Percentiles rank a stretch among this genome's conserved stretches.
These are phyloP conservation scores for Magnusiomyces clavatus DNA, from an alignment of 1,139 yeast genomes.

Conservation along the genomic window DNA sequence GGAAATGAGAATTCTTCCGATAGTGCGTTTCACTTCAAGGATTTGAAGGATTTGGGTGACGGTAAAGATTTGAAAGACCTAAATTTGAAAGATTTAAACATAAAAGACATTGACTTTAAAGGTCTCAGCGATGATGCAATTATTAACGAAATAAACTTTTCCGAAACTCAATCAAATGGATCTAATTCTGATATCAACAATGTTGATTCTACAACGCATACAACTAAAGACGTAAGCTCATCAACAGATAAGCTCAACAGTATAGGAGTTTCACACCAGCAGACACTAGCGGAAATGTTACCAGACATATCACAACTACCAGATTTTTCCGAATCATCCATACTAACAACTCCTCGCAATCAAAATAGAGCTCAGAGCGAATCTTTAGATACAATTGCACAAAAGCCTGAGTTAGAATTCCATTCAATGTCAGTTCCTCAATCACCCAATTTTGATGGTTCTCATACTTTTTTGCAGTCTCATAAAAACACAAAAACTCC, in stretches of 20 bases:
- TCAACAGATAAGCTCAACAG: background rate
- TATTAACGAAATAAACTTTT: background rate
- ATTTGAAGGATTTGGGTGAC: background rate
- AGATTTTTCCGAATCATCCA: background rate
- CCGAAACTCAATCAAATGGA: background rate
- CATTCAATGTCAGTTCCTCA: slow-evolving; percentile 11
- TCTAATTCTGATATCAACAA: background rate
- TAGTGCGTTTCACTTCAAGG: background rate
- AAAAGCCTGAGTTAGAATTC: background rate
- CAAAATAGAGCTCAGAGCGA: slow-evolving; percentile 11
- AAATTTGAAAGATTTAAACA: background rate
- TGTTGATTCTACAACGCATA: background rate
- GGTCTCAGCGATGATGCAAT: background rate
- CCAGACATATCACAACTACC: background rate
- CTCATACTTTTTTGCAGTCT: background rate
- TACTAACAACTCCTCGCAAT: background rate
- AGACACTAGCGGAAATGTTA: background rate
- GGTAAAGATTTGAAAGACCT: background rate
- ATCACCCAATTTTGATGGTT: slow-evolving; percentile 3
- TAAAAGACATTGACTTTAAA: background rate
- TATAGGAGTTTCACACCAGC: background rate
- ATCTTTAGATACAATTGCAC: slow-evolving; percentile 5
- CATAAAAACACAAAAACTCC: background rate
- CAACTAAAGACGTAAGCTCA: background rate
- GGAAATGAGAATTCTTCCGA: background rate